Base-by-base conservation (phyloP, 495 filamentous ascomycete species). In the Neurospora cerealis region DNA sequence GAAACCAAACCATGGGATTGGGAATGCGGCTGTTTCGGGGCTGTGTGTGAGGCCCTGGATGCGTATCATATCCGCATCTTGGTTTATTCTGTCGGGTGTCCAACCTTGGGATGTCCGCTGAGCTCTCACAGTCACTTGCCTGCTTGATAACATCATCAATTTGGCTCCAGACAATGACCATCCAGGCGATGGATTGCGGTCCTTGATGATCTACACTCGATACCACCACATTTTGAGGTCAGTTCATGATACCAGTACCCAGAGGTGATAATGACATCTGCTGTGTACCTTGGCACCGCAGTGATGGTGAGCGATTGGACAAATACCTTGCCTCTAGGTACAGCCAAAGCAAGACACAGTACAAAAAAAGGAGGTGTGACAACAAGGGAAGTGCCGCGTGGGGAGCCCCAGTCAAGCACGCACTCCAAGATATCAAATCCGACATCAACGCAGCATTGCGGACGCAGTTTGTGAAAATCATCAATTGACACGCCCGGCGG, bases 1-100 rank as follows among this genome's bases (percentile, higher is more conserved):
- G 46, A 54, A 21, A 32, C 11, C 54, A 62, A 75, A 72, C 77
- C 77, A 54, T 75, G 77, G 75, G 71, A 72, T 77, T 77, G 77
- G 76, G 48, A 75, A 72, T 4, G 66, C n/a, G 36, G 42, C 44
- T 40, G 24, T 60, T 60, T 6, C 24, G 48, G 48, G 48, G 48
- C 24, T 60, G 21, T 32, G 48, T 32, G 13, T 28, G 48, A 60
- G 17, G 48, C 48, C 24, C 24, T 60, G 48, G 48, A 60, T 60
- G 48, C 5, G 48, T 62, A 62, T 62, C 28, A 62, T 62, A 34
- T 62, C 15, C 24, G 21, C 32, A 21, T 11, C 37, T 24, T 39
- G 19, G 24, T 40, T 11, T 36, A 24, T 38, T 40, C 13, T 34
- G 44, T 62, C 34, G 39, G 69, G 46, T 32, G 2, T n/a, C 21